Percentiles rank a stretch among this genome's conserved stretches.
These are phyloP conservation scores for Ramalina intermedia DNA, from an alignment of 495 filamentous ascomycete species.

Conservation along the genomic window DNA sequence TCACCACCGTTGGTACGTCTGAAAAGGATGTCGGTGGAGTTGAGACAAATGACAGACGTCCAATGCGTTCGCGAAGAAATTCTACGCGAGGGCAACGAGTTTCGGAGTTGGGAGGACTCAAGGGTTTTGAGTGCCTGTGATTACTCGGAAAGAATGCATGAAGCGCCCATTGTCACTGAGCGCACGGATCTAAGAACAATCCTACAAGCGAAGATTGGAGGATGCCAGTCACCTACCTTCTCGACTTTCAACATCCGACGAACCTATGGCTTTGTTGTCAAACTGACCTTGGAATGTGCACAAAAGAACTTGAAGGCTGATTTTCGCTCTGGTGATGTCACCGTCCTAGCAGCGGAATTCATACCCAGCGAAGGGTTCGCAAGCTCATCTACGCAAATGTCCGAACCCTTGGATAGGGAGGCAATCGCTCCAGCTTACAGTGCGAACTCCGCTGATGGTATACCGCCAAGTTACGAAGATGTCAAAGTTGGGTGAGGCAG, in stretches of 20 bases:
- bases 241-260: slow-evolving; percentile 4
- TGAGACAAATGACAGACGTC: background rate
- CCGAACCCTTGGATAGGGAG: background rate
- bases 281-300: slow-evolving; percentile 3
- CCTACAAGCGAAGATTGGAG: background rate
- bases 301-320: slow-evolving; percentile 1
- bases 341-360: background rate
- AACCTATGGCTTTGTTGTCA: background rate
- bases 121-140: background rate
- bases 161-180: slow-evolving; percentile 1
- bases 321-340: background rate
- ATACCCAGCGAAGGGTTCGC: background rate
- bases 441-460: background rate
- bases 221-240: background rate
- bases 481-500: background rate
- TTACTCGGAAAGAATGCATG: background rate
- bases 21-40: background rate
- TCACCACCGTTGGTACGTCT: background rate
- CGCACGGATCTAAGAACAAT: background rate
- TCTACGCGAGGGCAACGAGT: background rate
- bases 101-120: background rate
- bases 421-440: background rate
- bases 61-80: slow-evolving; percentile 5
- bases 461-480: background rate
- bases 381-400: too few relatives aligned